Evolutionary conservation across 495 filamentous ascomycete genomes (phyloP).

Genomic region (Rusavskia elegans): DNA sequence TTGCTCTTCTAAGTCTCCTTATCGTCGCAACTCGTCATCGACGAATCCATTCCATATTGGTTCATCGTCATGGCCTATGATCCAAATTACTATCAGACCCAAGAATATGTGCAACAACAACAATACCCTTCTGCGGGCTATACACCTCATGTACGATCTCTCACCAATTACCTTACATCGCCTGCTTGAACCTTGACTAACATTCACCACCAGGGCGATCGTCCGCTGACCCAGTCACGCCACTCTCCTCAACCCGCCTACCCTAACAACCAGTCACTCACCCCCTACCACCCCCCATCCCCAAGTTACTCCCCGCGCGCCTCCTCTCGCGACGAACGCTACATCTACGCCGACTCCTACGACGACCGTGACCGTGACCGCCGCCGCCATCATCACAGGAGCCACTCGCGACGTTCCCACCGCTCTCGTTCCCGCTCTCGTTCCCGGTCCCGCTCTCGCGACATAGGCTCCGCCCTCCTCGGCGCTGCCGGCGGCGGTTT

Average conservation of each 20-base stretch:
- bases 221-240: neutral
- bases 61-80: neutral
- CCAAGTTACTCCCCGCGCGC: neutral
- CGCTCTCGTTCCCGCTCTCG: neutral
- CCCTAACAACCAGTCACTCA: neutral
- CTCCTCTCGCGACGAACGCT: neutral
- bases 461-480: slow-evolving; percentile 28
- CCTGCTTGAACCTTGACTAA: neutral
- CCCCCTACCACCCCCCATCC: neutral
- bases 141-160: neutral
- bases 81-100: neutral
- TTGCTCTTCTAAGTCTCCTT: no score
- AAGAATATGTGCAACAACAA: neutral
- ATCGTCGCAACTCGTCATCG: no score
- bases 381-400: neutral
- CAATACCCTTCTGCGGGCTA: neutral
- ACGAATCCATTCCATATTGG: no score
- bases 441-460: slow-evolving; percentile 14
- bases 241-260: neutral
- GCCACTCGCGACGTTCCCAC: neutral
- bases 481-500: slow-evolving; percentile 31
- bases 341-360: neutral
- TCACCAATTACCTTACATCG: neutral
- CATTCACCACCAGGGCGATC: neutral
- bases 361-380: neutral